A percentile compares a stretch with the other conserved stretches of the same genome.
Evolutionary conservation across 257 asterid genomes (phyloP).

Genomic region (Capsicum rhomboideum): DNA sequence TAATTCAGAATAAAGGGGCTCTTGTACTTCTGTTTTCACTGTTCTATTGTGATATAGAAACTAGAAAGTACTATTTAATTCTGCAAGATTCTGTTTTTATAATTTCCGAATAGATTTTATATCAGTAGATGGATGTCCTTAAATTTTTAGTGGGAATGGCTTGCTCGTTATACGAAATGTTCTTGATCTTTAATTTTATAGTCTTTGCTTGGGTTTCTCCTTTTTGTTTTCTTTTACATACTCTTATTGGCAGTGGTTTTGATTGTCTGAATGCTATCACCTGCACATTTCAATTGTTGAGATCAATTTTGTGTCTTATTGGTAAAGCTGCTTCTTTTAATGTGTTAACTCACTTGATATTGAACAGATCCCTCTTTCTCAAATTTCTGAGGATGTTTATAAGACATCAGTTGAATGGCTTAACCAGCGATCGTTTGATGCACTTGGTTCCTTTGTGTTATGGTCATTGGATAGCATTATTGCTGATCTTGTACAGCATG

Average conservation of each 20-base stretch:
- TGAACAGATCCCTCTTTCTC: slow-evolving; percentile 27
- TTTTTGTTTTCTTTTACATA: not conserved
- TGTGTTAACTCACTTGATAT: not conserved
- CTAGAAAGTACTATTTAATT: not conserved
- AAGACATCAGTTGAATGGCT: slow-evolving; percentile 38
- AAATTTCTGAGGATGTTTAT: slow-evolving; percentile 25
- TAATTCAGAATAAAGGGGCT: not conserved
- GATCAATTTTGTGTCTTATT: not conserved
- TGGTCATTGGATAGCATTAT: slow-evolving; percentile 74
- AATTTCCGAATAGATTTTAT: not conserved
- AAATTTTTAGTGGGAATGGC: not conserved
- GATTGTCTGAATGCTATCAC: not conserved
- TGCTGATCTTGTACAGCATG: slow-evolving; percentile 56
- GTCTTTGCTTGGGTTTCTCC: not conserved
- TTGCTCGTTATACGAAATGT: not conserved
- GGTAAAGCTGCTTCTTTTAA: not conserved
- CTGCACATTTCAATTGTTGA: not conserved
- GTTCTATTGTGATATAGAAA: not conserved
- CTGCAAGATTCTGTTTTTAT: not conserved
- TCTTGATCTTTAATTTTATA: not conserved
- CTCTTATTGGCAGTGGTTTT: not conserved
- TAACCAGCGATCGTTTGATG: slow-evolving; percentile 23
- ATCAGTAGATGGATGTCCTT: not conserved
- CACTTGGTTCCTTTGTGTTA: slow-evolving; percentile 31
- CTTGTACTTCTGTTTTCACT: not conserved